Percentiles rank a stretch among this genome's conserved stretches.
Evolutionary conservation across 2,329 filamentous ascomycete species (phyloP).

Genomic region (Metarhizium humberi): DNA sequence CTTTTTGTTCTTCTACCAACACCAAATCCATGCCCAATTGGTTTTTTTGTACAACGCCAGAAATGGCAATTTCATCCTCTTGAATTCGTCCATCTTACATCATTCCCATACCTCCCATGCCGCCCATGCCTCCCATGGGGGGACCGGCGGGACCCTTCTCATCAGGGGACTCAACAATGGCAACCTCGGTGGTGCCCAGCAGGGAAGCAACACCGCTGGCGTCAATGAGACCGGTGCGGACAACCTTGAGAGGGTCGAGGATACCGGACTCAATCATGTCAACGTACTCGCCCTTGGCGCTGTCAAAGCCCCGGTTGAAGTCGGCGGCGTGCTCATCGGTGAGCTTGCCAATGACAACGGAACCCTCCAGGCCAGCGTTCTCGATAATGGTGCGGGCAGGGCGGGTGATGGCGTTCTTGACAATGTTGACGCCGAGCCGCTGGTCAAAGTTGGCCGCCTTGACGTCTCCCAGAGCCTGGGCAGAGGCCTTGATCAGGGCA

Average conservation of each 20-base stretch:
- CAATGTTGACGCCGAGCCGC: slow-evolving; percentile 93
- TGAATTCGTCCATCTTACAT: slow-evolving; percentile 36
- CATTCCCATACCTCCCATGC: slow-evolving; percentile 52
- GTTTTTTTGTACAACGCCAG: slow-evolving; percentile 19
- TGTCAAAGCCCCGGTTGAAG: slow-evolving; percentile 99
- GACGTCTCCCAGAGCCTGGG: slow-evolving; percentile 73
- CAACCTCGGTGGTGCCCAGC: slow-evolving; percentile 94
- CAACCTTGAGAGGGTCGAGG: slow-evolving; percentile 98
- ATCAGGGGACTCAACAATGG: slow-evolving; percentile 91
- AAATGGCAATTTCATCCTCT: slow-evolving; percentile 9
- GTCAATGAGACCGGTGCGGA: slow-evolving; percentile 90
- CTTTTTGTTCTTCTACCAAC: slow-evolving; percentile 21
- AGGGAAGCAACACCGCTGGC: slow-evolving; percentile 94
- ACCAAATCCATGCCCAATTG: slow-evolving; percentile 37
- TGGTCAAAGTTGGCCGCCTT: slow-evolving; percentile 97
- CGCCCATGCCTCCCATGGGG: slow-evolving; percentile 58
- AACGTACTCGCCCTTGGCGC: slow-evolving; percentile 92
- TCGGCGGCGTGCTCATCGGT: slow-evolving; percentile 84
- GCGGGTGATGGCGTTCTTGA: slow-evolving; percentile 96
- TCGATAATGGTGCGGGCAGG: slow-evolving; percentile 93
- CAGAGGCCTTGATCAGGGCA: slow-evolving; percentile 91
- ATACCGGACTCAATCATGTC: slow-evolving; percentile 98
- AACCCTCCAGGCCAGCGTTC: slow-evolving; percentile 93
- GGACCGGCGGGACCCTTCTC: slow-evolving; percentile 66
- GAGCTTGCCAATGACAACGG: slow-evolving; percentile 95